Evolutionary conservation across 768 basidiomycete species (phyloP).

Genomic region (Lactifluus echinatus): DNA sequence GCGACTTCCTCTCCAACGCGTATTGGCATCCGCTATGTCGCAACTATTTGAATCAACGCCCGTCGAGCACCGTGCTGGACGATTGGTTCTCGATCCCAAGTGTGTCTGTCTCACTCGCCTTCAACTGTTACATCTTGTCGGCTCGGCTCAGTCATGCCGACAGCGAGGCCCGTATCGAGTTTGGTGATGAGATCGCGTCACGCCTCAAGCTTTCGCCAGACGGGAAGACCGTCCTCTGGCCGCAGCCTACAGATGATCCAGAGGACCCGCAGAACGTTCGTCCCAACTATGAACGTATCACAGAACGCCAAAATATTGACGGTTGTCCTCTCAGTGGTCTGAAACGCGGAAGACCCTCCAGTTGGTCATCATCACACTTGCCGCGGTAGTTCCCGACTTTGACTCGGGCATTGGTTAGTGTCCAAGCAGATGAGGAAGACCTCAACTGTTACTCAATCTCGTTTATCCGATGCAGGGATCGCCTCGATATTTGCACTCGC

Average conservation of each 20-base stretch:
- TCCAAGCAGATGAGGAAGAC: neutral
- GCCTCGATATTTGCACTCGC: constrained; percentile 55
- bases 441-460: neutral
- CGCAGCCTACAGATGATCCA: constrained; percentile 54
- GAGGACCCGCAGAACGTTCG: constrained; percentile 58
- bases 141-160: too few relatives aligned
- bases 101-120: constrained; percentile 25
- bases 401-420: constrained; percentile 51
- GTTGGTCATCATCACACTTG: constrained; percentile 52
- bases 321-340: constrained; percentile 38
- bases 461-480: constrained; percentile 35
- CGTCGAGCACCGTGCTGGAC: constrained; percentile 48
- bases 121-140: neutral
- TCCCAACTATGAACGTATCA: neutral
- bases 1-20: too few relatives aligned
- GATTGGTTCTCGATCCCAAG: constrained; percentile 55
- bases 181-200: constrained; percentile 46
- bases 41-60: too few relatives aligned
- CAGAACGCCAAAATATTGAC: neutral
- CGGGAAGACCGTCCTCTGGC: constrained; percentile 57
- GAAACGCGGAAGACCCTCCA: constrained; percentile 44
- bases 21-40: too few relatives aligned
- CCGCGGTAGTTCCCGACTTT: constrained; percentile 61
- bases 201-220: constrained; percentile 48
- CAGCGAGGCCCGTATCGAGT: constrained; percentile 55